Evolutionary conservation across 805 yeast species (phyloP), one percentile per base, ranked within the genome.

Genomic region (Yamadazyma ubonensis): DNA sequence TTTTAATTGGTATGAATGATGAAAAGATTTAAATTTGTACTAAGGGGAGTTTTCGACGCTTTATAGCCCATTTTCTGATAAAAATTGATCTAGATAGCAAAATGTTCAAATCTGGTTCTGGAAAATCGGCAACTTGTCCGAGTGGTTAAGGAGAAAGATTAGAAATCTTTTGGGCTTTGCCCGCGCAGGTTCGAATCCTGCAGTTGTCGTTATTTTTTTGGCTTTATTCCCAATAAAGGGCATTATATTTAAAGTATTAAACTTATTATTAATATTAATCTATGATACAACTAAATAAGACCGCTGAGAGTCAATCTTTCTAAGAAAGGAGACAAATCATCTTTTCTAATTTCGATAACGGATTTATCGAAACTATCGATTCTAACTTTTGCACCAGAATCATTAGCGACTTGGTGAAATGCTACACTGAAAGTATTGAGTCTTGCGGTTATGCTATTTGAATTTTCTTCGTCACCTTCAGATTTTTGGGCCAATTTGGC

Each of bases 311-410:
- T 86, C 45, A 91, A 66, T 43, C 79, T 78, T 57, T 93, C 98
- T 45, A 93, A 63, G 55, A 93, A 93, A 36, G 96, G 86, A 4
- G 88, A 71, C 46, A 93, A 67, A 58, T 93, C 99, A 35, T 90
- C 96, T 54, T 81, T 83, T 44, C 87, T 67, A 30, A 93, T 81
- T 63, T 93, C 97, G 31, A 93, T 88, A 16, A 93, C 86, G 3
- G 97, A 81, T 48, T 95, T 86, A 58, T 93, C 98, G 63, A 93
- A 93, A 54, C 96, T 88, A 59, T 93, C 98, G 46, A 93, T 85
- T 53, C 91, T 75, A 14, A 89, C 89, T 51, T 85, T 81, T 2
- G 97, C 96, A 29, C 89, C 91, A 5, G 96, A 85, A 15, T 78
- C 77, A 32, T 72, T 73, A 1, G 97, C 93, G 19, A 90, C 86